Evolutionary conservation across 2,329 filamentous ascomycete genomes (phyloP).

Genomic region (Ascochyta rabiei): DNA sequence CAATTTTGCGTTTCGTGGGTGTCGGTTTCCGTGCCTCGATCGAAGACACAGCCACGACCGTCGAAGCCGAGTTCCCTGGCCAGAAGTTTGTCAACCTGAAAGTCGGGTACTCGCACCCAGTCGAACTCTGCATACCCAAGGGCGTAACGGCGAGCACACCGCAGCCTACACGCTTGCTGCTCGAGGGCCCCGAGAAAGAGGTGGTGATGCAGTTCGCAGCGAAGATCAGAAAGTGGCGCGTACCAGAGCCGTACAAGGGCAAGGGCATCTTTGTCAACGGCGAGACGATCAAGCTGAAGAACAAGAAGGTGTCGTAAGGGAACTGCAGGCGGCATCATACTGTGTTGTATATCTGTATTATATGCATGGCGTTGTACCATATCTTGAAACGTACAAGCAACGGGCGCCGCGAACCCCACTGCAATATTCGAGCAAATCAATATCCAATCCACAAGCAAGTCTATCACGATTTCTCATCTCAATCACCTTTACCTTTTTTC

Average conservation of each 20-base stretch:
- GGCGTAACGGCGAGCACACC: slow-evolving; percentile 88
- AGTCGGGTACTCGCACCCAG: slow-evolving; percentile 94
- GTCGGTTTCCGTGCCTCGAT: slow-evolving; percentile 93
- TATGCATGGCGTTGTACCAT: slow-evolving; percentile 31
- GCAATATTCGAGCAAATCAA: background rate
- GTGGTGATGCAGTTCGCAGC: slow-evolving; percentile 91
- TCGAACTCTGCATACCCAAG: slow-evolving; percentile 82
- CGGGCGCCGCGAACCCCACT: background rate
- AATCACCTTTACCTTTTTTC: no score
- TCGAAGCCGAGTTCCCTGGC: slow-evolving; percentile 70
- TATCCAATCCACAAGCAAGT: background rate
- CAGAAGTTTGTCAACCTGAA: slow-evolving; percentile 93
- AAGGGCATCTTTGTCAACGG: slow-evolving; percentile 99
- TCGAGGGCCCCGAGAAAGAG: slow-evolving; percentile 88
- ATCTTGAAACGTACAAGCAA: slow-evolving; percentile 13
- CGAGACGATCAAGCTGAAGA: slow-evolving; percentile 97
- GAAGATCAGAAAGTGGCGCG: slow-evolving; percentile 83
- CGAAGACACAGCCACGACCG: slow-evolving; percentile 75
- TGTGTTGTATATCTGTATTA: slow-evolving; percentile 25
- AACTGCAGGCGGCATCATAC: background rate
- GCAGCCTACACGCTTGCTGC: slow-evolving; percentile 85
- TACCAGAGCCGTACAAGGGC: slow-evolving; percentile 97
- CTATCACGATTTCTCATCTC: background rate
- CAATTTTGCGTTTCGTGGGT: slow-evolving; percentile 89
- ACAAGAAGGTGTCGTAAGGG: slow-evolving; percentile 69